Conservation (phyloP, 148 eudicot genomes). For the Rhododendron ovatum region DNA sequence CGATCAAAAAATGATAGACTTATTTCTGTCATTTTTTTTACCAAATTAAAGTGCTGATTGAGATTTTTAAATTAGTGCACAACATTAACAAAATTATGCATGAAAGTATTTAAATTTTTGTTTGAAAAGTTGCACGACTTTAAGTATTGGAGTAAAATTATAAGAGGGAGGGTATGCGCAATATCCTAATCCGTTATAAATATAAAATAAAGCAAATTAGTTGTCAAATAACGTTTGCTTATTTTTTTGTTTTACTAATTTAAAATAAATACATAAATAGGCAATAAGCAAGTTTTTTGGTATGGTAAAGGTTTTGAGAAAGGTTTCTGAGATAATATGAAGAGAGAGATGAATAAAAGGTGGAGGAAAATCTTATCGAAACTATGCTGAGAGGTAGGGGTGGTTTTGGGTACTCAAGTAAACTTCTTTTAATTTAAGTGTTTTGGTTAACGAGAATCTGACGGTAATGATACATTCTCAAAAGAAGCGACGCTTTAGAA, state of each 20-base stretch:
- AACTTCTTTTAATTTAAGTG: background rate
- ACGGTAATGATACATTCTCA: background rate
- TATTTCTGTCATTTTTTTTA: background rate
- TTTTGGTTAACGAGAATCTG: background rate
- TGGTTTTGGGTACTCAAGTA: background rate
- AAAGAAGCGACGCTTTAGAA: background rate
- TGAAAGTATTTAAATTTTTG: background rate
- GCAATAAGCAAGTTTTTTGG: background rate
- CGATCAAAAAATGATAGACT: background rate
- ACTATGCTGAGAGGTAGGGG: background rate
- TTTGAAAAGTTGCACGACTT: background rate
- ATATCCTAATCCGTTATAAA: background rate
- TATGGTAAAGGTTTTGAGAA: no score
- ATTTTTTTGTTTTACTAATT: background rate
- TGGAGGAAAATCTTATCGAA: background rate
- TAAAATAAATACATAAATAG: background rate
- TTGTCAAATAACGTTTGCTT: background rate
- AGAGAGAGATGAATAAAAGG: no score
- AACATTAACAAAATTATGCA: background rate
- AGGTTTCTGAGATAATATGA: no score
- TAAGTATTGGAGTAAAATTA: background rate
- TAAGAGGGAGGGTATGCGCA: background rate
- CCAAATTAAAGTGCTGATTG: background rate
- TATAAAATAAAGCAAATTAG: background rate
- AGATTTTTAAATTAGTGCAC: background rate